Percentiles rank a stretch among this genome's conserved stretches.
phyloP scores from a whole-genome alignment of 1,284 basidiomycete genomes.

The Stereum hirsutum region DNA sequence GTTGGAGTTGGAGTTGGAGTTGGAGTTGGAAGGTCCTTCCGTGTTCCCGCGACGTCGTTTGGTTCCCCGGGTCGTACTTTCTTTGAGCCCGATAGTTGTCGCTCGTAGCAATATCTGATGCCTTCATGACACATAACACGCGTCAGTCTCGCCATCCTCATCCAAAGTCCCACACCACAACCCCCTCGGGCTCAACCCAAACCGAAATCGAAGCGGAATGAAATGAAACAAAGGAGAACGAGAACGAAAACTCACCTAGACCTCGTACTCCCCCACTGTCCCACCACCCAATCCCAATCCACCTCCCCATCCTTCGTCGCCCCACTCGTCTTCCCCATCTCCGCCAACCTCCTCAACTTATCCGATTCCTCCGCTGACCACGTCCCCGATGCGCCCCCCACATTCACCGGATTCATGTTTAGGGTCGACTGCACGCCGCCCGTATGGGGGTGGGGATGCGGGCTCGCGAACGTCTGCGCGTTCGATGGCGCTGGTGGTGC shows the following conservation, averaged over 20 bases:
- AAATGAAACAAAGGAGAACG: no score
- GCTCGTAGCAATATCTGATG: constrained; percentile 75
- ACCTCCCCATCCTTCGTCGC: constrained; percentile 48
- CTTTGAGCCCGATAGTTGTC: constrained; percentile 63
- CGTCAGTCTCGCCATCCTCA: no score
- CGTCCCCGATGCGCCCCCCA: constrained; percentile 51
- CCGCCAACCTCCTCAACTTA: constrained; percentile 52
- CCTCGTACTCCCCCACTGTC: constrained; percentile 60
- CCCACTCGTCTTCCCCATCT: constrained; percentile 43
- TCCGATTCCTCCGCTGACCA: constrained; percentile 74
- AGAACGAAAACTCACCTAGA: constrained; percentile 42
- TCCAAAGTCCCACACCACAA: no score
- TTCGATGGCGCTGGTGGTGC: constrained; percentile 10
- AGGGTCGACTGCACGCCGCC: constrained; percentile 19
- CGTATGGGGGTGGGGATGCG: constrained; percentile 6
- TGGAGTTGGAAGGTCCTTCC: constrained; percentile 16
- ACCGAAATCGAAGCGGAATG: no score
- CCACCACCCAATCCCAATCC: constrained; percentile 69
- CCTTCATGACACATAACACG: constrained; percentile 31
- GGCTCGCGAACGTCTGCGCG: constrained; percentile 9
- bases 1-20: constrained; percentile 8
- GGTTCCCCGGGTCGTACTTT: constrained; percentile 53
- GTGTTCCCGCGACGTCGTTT: constrained; percentile 54
- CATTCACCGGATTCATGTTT: constrained; percentile 25
- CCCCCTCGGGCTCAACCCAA: no score